Evolutionary conservation across 2,329 filamentous ascomycete genomes (phyloP), one percentile per base, ranked within the genome.

Genomic region (Talaromyces albobiverticillius): DNA sequence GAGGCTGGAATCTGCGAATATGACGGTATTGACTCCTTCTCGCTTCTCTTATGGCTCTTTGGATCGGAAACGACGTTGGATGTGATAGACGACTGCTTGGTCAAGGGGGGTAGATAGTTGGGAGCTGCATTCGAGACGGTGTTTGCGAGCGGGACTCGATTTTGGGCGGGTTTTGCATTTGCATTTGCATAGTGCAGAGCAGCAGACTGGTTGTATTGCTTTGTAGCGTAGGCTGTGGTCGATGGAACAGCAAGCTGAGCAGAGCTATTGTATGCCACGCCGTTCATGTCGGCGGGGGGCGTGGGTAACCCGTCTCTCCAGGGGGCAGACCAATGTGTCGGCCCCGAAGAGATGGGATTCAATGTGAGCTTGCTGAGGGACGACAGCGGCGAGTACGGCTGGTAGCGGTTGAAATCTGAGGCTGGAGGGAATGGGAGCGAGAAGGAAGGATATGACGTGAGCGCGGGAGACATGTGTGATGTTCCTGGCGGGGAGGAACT

Each of bases 1-100:
- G 89, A 86, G 42, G 79, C 76, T 6, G 90, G 90, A 38, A 95
- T 85, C 63, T 87, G 84, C 34, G 93, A 76, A 64, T 78, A 77
- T 4, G 77, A 72, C 26, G 75, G 74, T 57, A 78, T 78, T 11
- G 71, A 66, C 43, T 66, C 73, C 20, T 53, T 51, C n/a, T 53
- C 61, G 16, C 58, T 60, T 45, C 66, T 71, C 56, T 65, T 68
- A 43, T 64, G 62, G 6, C 51, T 54, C 55, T 54, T 67, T 62
- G 18, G 60, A 54, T 56, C n/a, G 59, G 53, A 13, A 43, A 65
- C 57, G 42, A 67, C 66, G 16, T 46, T 57, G 1, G 64, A 62
- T 6, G 60, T 55, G 45, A 16, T 66, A 60, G 14, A 54, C 61
- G 36, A 61, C 60, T 5, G 63, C 47, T 48, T 68, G 66, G 51